Base-by-base conservation (phyloP, 2,329 filamentous ascomycete genomes). In the Phialocephala subalpina region DNA sequence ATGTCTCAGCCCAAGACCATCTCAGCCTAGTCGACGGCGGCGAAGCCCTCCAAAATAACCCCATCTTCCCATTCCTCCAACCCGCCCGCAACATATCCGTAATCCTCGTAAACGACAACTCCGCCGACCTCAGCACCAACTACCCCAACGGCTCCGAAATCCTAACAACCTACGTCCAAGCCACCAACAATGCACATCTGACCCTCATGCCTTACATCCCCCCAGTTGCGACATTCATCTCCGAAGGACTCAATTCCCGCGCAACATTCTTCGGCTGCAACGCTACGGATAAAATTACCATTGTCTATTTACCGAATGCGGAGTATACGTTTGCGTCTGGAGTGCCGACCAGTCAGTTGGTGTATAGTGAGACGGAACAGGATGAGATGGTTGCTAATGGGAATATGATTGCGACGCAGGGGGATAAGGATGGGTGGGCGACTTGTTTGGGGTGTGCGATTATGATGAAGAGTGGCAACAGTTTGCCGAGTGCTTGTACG, bases 51-150 rank as follows among this genome's bases (percentile, higher is more conserved):
- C 82, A 83, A 68, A 83, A 83, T 70, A 79, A 81, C 35, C 83
- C 82, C 0, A 77, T 84, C 62, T 82, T 80, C 74, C 83, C 83
- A 0, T 78, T 84, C 52, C 78, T 84, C 61, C 80, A 83, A 56
- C 80, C 69, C 78, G 70, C 80, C 7, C 84, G 87, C 63, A 76
- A 79, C 65, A 81, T 91, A 67, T 87, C 90, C 74, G 84, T 91
- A 60, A 82, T 91, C 73, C 84, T 91, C 76, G 87, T 88, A 58
- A 82, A 87, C 73, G 89, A 91, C 78, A 88, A 87, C 60, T 85
- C 83, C 5, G 87, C 86, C 71, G 89, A 91, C 77, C 89, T 86
- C 0, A 61, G 58, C 42, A 57, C 25, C 9, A 75, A 78, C 63
- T 83, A 75, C 69, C 82, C 83, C 42, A 80, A 83, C 66, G 82